Evolutionary conservation across 208 protist species (phyloP).

Genomic region (Crithidia brevicula): DNA sequence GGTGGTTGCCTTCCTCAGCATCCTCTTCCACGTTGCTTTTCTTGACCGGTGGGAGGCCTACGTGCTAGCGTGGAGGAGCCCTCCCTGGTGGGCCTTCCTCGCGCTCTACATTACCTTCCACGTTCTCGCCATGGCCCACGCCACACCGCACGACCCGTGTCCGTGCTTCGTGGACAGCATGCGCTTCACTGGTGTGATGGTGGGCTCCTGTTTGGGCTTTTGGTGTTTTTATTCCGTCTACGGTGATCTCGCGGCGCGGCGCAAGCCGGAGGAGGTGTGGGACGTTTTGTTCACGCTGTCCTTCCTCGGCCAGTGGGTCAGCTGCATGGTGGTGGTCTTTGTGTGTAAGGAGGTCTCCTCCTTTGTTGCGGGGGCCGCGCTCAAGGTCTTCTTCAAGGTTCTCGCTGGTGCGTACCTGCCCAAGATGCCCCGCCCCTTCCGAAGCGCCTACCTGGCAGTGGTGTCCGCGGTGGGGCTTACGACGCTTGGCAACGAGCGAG

Average conservation of each 20-base stretch:
- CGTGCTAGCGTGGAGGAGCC: conserved; percentile 22
- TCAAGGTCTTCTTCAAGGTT: conserved; percentile 54
- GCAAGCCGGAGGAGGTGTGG: conserved; percentile 11
- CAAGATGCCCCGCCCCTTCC: conserved; percentile 26
- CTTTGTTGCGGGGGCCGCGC: conserved; percentile 23
- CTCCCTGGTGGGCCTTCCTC: conserved; percentile 42
- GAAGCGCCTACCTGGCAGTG: conserved; percentile 35
- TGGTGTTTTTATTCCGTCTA: conserved; percentile 41
- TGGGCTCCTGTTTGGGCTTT: conserved; percentile 46
- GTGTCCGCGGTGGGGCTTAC: conserved; percentile 31
- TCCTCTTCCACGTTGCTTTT: conserved; percentile 55
- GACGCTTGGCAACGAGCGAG: conserved; percentile 40
- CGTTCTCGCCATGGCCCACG: conserved; percentile 45
- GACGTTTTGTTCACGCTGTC: conserved; percentile 31
- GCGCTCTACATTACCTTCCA: conserved; percentile 44
- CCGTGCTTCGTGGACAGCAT: conserved; percentile 80
- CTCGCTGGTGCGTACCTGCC: conserved; percentile 33
- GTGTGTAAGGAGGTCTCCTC: conserved; percentile 52
- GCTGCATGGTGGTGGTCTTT: conserved; percentile 45
- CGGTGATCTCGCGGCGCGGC: conserved; percentile 30
- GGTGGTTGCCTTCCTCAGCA: conserved; percentile 38
- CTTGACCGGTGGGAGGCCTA: conserved; percentile 35
- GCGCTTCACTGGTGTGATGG: conserved; percentile 59
- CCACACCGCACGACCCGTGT: conserved; percentile 64
- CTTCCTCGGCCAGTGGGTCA: conserved; percentile 51